Base-by-base conservation (phyloP, 345 rosid species). In the Zanthoxylum bungeanum region DNA sequence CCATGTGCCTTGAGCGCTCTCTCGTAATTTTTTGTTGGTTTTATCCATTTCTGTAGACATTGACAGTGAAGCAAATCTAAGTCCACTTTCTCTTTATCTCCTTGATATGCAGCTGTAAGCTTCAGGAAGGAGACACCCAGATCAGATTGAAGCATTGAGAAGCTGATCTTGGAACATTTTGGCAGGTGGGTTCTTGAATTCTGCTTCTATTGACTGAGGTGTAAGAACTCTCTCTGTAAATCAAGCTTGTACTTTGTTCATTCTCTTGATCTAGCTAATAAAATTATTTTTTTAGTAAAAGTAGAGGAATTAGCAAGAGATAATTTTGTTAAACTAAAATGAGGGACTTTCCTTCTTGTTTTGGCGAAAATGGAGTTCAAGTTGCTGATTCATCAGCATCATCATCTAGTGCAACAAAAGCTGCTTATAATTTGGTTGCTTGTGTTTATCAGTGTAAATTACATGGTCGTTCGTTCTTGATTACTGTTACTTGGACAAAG, bases 291-390 rank as follows among this genome's bases (percentile, higher is more conserved):
- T 11, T 40, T 57, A 63, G 27, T 69, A 37, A 19, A 55, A 9
- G 49, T 14, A 44, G 24, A 66, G 74, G 33, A 61, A 36, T 47
- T 36, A 44, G 68, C 7, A 57, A 53, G 59, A 25, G 31, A 61
- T 37, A 36, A 31, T 27, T 39, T 7, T 36, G 53, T 67, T 6
- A n/a, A 19, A 17, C 1, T 31, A 73, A 36, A 71, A 91, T 93
- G 97, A 91, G 84, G 86, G 98, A 93, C 78, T 93, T 93, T 77
- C 96, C 96, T 78, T 93, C 98, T 78, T 93, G 97, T 81, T 93
- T 91, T 56, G 96, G 97, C 69, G 98, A 93, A 81, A 93, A 85
- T 76, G 98, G 97, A 55, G 94, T 93, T 72, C 98, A 93, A 81
- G 85, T 91, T 47, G 96, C 97, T 25, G 93, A 88, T 80, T 87